A percentile compares a stretch with the other conserved stretches of the same genome.
Conservation (phyloP, 2,329 filamentous ascomycete genomes). For the Lithohypha guttulata region DNA sequence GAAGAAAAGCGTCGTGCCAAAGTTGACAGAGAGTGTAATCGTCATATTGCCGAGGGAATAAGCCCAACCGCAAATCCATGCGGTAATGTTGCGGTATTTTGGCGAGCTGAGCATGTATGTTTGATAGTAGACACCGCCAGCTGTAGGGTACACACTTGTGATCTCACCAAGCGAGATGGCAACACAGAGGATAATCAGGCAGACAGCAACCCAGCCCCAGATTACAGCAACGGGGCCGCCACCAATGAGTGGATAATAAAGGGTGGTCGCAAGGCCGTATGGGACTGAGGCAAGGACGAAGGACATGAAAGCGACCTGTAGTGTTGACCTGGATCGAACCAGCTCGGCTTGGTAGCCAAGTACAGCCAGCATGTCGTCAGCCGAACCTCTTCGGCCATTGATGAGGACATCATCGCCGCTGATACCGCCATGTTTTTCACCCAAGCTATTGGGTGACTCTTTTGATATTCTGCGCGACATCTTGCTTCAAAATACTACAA, state of each 20-base stretch:
- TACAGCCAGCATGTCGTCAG: constrained; percentile 14
- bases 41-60: constrained; percentile 72
- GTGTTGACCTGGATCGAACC: constrained; percentile 14
- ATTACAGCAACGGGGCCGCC: constrained; percentile 60
- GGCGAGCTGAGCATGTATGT: constrained; percentile 61
- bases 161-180: constrained; percentile 63
- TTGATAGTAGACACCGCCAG: constrained; percentile 69
- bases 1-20: constrained; percentile 51
- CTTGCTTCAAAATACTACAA: too few relatives aligned
- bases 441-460: too few relatives aligned
- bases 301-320: constrained; percentile 20
- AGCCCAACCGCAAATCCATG: constrained; percentile 65
- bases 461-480: too few relatives aligned
- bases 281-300: constrained; percentile 66
- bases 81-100: constrained; percentile 50
- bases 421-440: too few relatives aligned
- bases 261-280: constrained; percentile 60
- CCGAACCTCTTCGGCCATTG: background rate
- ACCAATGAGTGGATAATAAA: constrained; percentile 55
- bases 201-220: constrained; percentile 61
- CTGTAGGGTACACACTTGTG: constrained; percentile 65
- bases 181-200: constrained; percentile 60
- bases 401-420: background rate
- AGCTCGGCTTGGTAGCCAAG: constrained; percentile 18
- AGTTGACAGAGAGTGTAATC: constrained; percentile 74